These are phyloP conservation scores for Brachypodium distachyon DNA, from an alignment of 202 grass and related monocot species.

Conservation along the genomic window DNA sequence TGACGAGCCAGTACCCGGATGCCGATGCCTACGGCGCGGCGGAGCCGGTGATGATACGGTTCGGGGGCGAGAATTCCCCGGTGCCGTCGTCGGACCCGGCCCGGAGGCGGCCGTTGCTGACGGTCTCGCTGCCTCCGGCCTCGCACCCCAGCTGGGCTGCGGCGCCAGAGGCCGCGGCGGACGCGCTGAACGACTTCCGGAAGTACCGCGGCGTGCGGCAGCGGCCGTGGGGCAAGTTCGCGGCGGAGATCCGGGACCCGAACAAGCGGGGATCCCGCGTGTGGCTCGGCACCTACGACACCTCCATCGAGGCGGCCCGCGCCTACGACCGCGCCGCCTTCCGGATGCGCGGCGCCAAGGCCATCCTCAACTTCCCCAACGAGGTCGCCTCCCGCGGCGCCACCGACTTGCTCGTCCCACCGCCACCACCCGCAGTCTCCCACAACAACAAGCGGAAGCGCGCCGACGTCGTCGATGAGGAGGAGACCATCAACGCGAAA, in stretches of 20 bases:
- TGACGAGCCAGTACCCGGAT: constrained; percentile 14
- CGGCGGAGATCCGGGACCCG: constrained; percentile 97
- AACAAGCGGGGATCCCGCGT: constrained; percentile 78
- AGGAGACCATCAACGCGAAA: constrained; percentile 12
- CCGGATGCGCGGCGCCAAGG: constrained; percentile 76
- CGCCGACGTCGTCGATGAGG: background rate
- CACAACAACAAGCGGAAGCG: constrained; percentile 10
- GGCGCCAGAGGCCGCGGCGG: background rate
- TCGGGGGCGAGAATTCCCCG: constrained; percentile 32
- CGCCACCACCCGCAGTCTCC: background rate
- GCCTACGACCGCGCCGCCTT: constrained; percentile 93
- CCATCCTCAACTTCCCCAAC: constrained; percentile 99
- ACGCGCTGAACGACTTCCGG: constrained; percentile 21
- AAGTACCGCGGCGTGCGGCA: constrained; percentile 93
- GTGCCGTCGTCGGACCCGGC: constrained; percentile 26
- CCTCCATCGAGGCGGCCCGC: constrained; percentile 77
- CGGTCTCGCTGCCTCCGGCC: constrained; percentile 27
- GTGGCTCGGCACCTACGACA: constrained; percentile 98
- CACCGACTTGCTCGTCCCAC: constrained; percentile 3
- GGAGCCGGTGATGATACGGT: constrained; percentile 49
- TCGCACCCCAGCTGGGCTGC: constrained; percentile 15
- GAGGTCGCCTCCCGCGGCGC: constrained; percentile 49
- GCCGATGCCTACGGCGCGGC: background rate
- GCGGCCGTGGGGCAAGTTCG: constrained; percentile 98
- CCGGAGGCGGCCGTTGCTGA: constrained; percentile 5